Conservation (phyloP, 208 protist species). For the Plasmodiophora brassicae region DNA sequence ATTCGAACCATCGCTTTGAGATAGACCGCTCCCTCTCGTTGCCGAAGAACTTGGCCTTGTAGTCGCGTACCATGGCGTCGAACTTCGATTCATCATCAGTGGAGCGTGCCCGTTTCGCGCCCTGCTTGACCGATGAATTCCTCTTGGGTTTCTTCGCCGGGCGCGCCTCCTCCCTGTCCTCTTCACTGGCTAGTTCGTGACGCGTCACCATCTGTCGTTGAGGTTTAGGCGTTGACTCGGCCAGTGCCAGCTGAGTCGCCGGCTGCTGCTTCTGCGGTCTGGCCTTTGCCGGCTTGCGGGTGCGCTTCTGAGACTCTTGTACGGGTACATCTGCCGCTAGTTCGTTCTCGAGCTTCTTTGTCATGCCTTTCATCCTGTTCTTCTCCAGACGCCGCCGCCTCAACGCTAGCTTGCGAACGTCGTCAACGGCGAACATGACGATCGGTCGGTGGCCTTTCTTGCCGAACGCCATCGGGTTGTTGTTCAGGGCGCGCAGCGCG, state of each 20-base stretch:
- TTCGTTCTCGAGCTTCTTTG: too few relatives aligned
- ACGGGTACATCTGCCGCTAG: too few relatives aligned
- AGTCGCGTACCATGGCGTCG: neutral
- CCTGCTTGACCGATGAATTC: too few relatives aligned
- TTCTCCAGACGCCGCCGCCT: neutral
- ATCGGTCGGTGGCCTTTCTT: neutral
- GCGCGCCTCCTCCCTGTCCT: neutral
- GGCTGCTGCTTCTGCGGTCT: too few relatives aligned
- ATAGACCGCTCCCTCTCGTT: neutral
- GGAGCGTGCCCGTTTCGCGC: too few relatives aligned
- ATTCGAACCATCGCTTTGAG: neutral
- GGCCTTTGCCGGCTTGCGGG: too few relatives aligned
- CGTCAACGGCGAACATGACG: slow-evolving; percentile 20
- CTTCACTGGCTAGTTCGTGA: too few relatives aligned
- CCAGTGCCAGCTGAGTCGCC: too few relatives aligned
- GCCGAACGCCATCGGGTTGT: neutral
- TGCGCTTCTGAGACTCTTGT: too few relatives aligned
- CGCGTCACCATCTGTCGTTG: too few relatives aligned
- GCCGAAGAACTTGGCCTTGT: neutral
- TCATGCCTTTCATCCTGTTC: neutral
- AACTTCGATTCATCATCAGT: too few relatives aligned
- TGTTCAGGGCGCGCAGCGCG: neutral
- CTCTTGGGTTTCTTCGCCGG: neutral
- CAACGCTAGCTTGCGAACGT: slow-evolving; percentile 4
- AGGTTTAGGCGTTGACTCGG: too few relatives aligned